Evolutionary conservation across 1,284 basidiomycete species (phyloP).

Genomic region (Mycosarcoma maydis): DNA sequence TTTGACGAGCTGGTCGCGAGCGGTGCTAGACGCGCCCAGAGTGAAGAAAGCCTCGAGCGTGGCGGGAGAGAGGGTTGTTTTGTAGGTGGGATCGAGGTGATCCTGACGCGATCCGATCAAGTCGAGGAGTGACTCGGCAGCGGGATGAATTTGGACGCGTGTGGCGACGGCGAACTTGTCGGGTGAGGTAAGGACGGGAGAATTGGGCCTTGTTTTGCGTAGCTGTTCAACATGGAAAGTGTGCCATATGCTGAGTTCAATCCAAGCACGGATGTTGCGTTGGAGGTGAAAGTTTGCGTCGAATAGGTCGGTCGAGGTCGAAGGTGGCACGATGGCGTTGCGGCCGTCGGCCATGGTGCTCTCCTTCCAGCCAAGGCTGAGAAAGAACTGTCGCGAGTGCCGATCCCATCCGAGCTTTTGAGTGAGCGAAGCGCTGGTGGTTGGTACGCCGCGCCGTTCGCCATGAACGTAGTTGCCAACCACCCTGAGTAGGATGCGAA

Average conservation of each 20-base stretch:
- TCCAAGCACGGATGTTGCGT: conserved; percentile 46
- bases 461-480: conserved; percentile 49
- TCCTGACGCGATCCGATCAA: conserved; percentile 25
- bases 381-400: conserved; percentile 29
- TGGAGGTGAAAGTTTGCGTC: conserved; percentile 2
- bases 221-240: conserved; percentile 22
- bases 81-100: conserved; percentile 22
- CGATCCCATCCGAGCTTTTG: conserved; percentile 49
- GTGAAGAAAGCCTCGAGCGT: conserved; percentile 26
- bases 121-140: conserved; percentile 21
- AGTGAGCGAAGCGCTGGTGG: conserved; percentile 21
- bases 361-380: conserved; percentile 32
- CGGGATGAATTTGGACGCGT: conserved; percentile 2
- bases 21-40: conserved; percentile 30
- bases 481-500: conserved; percentile 31
- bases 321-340: conserved; percentile 19
- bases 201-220: conserved; percentile 11
- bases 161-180: conserved; percentile 15
- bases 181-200: neutral
- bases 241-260: conserved; percentile 46
- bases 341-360: conserved; percentile 31
- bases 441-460: conserved; percentile 30
- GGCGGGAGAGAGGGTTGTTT: conserved; percentile 1
- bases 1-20: conserved; percentile 44
- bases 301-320: neutral